Conservation (phyloP, 2,329 filamentous ascomycete genomes). For the Aciculosporium take region DNA sequence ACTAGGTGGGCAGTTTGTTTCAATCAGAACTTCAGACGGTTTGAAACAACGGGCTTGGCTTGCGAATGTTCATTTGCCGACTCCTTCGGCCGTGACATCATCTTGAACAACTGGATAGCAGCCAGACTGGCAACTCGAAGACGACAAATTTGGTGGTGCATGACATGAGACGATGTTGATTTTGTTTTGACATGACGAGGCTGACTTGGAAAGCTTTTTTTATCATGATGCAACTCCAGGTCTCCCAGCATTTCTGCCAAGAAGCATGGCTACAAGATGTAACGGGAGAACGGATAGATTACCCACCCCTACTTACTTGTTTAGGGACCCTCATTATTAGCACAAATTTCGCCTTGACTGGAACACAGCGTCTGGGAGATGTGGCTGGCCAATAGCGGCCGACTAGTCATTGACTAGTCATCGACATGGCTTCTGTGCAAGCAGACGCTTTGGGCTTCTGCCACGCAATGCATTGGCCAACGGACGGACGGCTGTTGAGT, state of each 20-base stretch:
- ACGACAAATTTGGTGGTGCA: too few species aligned
- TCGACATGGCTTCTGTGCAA: not conserved
- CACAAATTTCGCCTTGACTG: not conserved
- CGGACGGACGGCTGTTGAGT: not conserved
- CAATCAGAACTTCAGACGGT: too few species aligned
- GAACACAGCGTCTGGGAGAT: slow-evolving; percentile 1
- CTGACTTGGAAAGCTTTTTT: not conserved
- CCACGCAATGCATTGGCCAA: not conserved
- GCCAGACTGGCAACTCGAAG: too few species aligned
- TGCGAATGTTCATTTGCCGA: too few species aligned
- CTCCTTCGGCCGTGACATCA: too few species aligned
- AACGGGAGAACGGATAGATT: too few species aligned
- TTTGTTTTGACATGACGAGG: too few species aligned
- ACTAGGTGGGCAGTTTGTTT: too few species aligned
- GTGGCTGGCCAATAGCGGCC: not conserved
- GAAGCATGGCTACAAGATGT: too few species aligned
- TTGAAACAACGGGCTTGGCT: too few species aligned
- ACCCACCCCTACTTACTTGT: not conserved
- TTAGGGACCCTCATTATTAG: not conserved
- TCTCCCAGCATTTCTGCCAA: not conserved
- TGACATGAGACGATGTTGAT: too few species aligned
- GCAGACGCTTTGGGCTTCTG: not conserved
- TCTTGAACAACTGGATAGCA: too few species aligned
- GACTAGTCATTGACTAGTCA: not conserved
- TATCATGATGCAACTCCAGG: not conserved